These are phyloP conservation scores for Cenococcum geophilum DNA, from an alignment of 495 filamentous ascomycete genomes.

Conservation along the genomic window DNA sequence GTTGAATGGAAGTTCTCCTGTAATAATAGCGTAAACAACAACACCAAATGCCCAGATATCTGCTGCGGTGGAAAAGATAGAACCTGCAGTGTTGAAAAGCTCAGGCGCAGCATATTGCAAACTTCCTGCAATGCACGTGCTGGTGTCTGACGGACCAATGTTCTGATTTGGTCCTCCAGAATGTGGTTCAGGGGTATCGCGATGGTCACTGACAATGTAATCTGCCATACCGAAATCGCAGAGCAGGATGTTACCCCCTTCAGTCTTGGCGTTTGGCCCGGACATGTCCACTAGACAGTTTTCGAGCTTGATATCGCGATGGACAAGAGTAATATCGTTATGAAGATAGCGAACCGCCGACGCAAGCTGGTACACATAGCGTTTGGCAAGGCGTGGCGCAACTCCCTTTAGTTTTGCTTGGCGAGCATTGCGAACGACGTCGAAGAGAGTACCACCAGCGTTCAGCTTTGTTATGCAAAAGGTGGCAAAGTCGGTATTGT, in stretches of 20 bases:
- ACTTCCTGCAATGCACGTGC: conserved; percentile 54
- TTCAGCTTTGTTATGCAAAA: conserved; percentile 68
- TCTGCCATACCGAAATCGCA: conserved; percentile 76
- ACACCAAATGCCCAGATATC: conserved; percentile 74
- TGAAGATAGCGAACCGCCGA: conserved; percentile 66
- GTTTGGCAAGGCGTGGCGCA: conserved; percentile 47
- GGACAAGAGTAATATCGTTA: conserved; percentile 64
- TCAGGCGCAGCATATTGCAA: conserved; percentile 64
- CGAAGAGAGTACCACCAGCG: conserved; percentile 64
- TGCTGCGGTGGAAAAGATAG: conserved; percentile 50
- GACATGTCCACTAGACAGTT: conserved; percentile 64
- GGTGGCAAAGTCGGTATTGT: conserved; percentile 64
- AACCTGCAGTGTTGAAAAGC: conserved; percentile 44
- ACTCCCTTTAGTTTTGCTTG: conserved; percentile 43
- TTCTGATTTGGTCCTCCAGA: conserved; percentile 42
- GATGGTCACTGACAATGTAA: conserved; percentile 53
- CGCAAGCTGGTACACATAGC: conserved; percentile 63
- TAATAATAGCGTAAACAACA: conserved; percentile 55
- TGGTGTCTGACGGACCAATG: conserved; percentile 53
- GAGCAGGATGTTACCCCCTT: conserved; percentile 57
- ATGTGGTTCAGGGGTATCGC: conserved; percentile 25
- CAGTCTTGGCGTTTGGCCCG: conserved; percentile 41
- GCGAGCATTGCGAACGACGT: conserved; percentile 56
- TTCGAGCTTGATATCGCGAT: conserved; percentile 72
- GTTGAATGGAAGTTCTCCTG: conserved; percentile 63